Evolutionary conservation across 345 rosid genomes (phyloP).

Genomic region (Lagerstroemia speciosa): DNA sequence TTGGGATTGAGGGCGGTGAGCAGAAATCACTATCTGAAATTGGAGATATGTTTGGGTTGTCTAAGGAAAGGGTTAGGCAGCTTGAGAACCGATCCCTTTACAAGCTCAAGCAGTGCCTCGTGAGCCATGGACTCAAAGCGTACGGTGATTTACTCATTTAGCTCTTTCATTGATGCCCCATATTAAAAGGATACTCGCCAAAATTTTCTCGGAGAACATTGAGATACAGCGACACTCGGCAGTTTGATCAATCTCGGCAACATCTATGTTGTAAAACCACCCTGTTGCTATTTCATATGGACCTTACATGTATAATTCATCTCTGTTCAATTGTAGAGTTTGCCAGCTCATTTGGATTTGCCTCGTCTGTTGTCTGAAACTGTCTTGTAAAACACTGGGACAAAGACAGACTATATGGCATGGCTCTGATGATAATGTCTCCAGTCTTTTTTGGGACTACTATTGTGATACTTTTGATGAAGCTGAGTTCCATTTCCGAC

Average conservation of each 20-base stretch:
- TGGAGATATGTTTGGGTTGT: conserved; percentile 49
- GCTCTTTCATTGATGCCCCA: conserved; percentile 1
- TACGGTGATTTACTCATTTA: conserved; percentile 54
- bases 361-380: neutral
- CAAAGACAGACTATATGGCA: neutral
- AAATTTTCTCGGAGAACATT: neutral
- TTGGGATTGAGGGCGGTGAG: conserved; percentile 59
- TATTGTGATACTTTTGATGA: neutral
- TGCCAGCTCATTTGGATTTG: neutral
- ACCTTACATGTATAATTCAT: neutral
- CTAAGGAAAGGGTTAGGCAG: conserved; percentile 74
- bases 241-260: neutral
- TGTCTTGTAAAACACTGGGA: neutral
- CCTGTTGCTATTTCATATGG: neutral
- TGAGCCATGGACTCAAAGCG: conserved; percentile 46
- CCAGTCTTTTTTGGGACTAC: neutral
- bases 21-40: conserved; percentile 57
- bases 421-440: neutral
- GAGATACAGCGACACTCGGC: neutral
- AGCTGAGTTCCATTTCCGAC: neutral
- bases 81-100: conserved; percentile 62
- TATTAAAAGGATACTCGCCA: neutral
- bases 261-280: neutral
- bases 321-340: neutral
- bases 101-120: conserved; percentile 62